A percentile compares a stretch with the other conserved stretches of the same genome.
Evolutionary conservation across 176 grass and related monocot genomes (phyloP).

Genomic region (Hyparrhenia diplandra): DNA sequence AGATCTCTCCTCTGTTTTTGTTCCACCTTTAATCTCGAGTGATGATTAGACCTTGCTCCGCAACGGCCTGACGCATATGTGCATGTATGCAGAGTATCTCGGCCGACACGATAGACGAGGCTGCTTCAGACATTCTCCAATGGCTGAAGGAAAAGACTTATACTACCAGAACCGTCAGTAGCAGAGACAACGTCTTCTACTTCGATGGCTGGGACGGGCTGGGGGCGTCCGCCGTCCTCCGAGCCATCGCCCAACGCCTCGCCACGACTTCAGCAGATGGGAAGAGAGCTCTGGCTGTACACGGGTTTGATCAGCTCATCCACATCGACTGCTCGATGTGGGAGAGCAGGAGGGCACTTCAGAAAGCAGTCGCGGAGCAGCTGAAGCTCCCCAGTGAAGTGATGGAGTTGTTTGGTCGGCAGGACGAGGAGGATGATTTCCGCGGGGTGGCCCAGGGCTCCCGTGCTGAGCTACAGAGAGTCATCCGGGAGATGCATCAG

Average conservation of each 20-base stretch:
- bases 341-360: neutral
- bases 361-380: neutral
- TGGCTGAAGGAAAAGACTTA: too few species aligned
- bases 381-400: neutral
- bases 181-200: conserved; percentile 8
- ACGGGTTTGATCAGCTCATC: neutral
- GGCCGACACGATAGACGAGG: too few species aligned
- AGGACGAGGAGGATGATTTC: neutral
- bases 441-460: neutral
- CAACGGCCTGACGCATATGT: too few species aligned
- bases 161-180: neutral
- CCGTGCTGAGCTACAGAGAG: neutral
- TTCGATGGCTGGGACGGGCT: conserved; percentile 22
- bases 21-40: too few species aligned
- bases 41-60: too few species aligned
- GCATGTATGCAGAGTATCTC: too few species aligned
- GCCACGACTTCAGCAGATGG: neutral
- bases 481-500: neutral
- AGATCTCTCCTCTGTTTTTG: too few species aligned
- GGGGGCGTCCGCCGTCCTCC: conserved; percentile 3
- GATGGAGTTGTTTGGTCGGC: neutral
- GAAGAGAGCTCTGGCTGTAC: too few species aligned
- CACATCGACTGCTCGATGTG: neutral
- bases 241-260: neutral
- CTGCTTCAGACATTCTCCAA: too few species aligned